These are phyloP conservation scores for Microdochium trichocladiopsis DNA, from an alignment of 2,329 filamentous ascomycete species.

Conservation along the genomic window DNA sequence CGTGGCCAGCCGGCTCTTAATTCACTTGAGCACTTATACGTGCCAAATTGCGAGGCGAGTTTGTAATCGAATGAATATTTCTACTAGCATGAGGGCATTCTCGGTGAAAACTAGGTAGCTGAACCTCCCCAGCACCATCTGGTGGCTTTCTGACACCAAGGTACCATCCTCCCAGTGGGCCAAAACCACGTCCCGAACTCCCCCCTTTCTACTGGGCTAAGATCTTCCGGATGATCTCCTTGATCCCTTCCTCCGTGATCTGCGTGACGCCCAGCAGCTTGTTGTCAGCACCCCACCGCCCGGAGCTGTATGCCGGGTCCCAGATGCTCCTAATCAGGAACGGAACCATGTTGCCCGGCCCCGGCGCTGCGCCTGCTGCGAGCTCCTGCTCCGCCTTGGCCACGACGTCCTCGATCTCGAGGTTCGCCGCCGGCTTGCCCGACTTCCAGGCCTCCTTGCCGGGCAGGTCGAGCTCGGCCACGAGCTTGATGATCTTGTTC, in stretches of 20 bases:
- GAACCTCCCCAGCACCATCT: neutral
- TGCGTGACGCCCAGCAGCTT: constrained; percentile 26
- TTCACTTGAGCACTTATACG: neutral
- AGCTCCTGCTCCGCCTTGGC: constrained; percentile 20
- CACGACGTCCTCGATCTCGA: constrained; percentile 18
- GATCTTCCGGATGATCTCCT: constrained; percentile 4
- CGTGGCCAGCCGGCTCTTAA: neutral
- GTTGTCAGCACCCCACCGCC: constrained; percentile 25
- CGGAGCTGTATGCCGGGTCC: constrained; percentile 20
- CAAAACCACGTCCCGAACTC: neutral
- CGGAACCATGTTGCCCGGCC: constrained; percentile 3
- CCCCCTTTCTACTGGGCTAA: neutral
- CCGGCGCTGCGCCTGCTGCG: neutral
- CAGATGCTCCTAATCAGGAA: constrained; percentile 23
- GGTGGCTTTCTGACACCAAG: neutral
- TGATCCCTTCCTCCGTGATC: constrained; percentile 23
- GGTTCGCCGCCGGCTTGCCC: constrained; percentile 9
- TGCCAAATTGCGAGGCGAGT: neutral
- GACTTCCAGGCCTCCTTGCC: constrained; percentile 14
- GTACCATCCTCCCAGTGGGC: neutral
- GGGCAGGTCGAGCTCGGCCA: constrained; percentile 13
- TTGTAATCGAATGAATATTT: neutral
- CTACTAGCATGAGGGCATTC: neutral
- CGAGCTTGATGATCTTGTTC: constrained; percentile 35
- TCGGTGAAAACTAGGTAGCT: neutral